Conservation (phyloP, 441 rosid genomes). For the Cnidoscolus chayamansa region DNA sequence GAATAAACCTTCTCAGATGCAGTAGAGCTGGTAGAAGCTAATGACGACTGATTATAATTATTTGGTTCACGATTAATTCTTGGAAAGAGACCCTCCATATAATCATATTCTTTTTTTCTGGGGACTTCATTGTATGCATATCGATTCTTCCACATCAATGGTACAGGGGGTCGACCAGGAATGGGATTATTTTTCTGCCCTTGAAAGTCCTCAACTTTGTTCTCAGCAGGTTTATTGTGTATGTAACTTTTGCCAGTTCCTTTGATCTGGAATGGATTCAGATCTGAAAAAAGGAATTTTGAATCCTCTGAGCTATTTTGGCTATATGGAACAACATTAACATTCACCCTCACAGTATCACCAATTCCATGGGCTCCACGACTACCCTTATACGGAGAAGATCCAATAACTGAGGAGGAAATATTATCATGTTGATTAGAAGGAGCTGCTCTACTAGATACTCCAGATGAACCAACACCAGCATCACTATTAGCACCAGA, state of each 20-base stretch:
- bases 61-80: conserved; percentile 68
- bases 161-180: conserved; percentile 72
- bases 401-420: conserved; percentile 45
- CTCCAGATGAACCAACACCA: conserved; percentile 53
- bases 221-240: conserved; percentile 52
- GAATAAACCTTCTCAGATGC: conserved; percentile 41
- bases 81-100: conserved; percentile 63
- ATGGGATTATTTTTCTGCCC: conserved; percentile 50
- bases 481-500: conserved; percentile 35
- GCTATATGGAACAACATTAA: conserved; percentile 69
- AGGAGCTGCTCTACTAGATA: conserved; percentile 36
- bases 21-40: conserved; percentile 51
- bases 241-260: conserved; percentile 64
- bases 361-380: conserved; percentile 50
- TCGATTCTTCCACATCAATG: conserved; percentile 78
- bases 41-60: conserved; percentile 49
- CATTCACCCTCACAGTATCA: conserved; percentile 67
- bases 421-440: conserved; percentile 49
- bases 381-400: conserved; percentile 53
- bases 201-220: conserved; percentile 54
- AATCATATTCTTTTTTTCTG: conserved; percentile 63
- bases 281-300: conserved; percentile 84
- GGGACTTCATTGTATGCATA: conserved; percentile 83
- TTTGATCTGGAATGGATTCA: conserved; percentile 87
- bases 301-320: conserved; percentile 70